Base-by-base conservation (phyloP, 768 basidiomycete genomes). In the Xanthoconium stramineum region DNA sequence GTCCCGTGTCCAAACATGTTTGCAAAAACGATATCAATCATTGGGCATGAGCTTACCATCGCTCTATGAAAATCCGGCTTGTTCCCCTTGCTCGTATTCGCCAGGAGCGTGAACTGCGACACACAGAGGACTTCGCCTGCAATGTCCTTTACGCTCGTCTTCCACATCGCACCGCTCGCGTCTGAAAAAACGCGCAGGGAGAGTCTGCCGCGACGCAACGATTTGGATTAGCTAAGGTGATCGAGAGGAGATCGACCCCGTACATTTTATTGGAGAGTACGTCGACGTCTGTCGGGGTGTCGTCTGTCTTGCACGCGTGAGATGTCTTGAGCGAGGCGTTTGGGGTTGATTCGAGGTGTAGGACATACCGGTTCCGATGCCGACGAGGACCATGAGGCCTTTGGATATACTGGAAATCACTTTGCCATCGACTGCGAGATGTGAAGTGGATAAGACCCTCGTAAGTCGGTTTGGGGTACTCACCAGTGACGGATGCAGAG, bases 51-150 rank as follows among this genome's bases (percentile, higher is more conserved):
- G 65, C 82, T 19, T 53, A 93, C 94, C 94, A 97, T 97, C 7
- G 94, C 90, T 19, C 81, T 82, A 72, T 95, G 94, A 63, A 98
- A 98, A 71, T 97, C 94, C 14, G 90, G 90, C 66, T 94, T 93
- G 68, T 79, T 89, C 29, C 93, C 93, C 71, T 97, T 97, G 50
- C 80, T 77, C 17, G 92, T 93, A 56, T 88, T 88, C 24, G 94
- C 90, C 67, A 95, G 72, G 29, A 99, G 79, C 2, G 95, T 94
- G 70, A 97, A 96, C 63, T 98, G 96, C 1, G 94, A 94, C 15
- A 95, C 93, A 64, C 95, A 98, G 5, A 98, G 82, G 13, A 99
- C 81, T 50, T 96, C 94, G 43, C 94, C 95, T 24, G 83, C 82
- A 24, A 97, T 82, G 60, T 98, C 95, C 72, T 85, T 89, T 47